Evolutionary conservation across 805 yeast species (phyloP), one percentile per base, ranked within the genome.

Genomic region (Candida dendrica): DNA sequence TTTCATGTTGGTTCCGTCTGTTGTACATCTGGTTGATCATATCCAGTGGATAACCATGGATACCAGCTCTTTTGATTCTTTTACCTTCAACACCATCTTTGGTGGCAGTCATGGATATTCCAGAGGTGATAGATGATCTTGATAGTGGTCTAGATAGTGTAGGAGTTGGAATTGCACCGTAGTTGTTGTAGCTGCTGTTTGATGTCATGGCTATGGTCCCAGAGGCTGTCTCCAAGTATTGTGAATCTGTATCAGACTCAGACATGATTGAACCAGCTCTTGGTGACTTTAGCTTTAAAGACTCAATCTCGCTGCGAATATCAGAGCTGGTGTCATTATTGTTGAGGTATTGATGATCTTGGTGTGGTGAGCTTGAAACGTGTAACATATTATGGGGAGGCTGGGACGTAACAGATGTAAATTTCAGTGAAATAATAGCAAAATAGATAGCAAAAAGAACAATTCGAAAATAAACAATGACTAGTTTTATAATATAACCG

Each of bases 31-130:
- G 52, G 37, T 63, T 61, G 36, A 67, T 56, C 42, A 66, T 47
- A 30, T 61, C 59, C 41, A 65, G 46, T 2, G 71, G 64, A 42
- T 66, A 66, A 6, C 60, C 64, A 5, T 71, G 69, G 18, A 65
- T 64, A 2, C 68, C 71, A 10, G 48, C 41, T 37, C 80, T 62
- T 50, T 70, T 77, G 36, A 76, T 64, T 38, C 74, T 61, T 45
- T 74, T 72, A 4, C 89, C 89, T 53, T 81, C 86, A 4, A 81
- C 59, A 0, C 89, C 88, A 56, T 82, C 88, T 50, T 82, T 81
- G 15, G 85, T 79, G 18, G 88, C 88, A 4, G 83, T 79, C 33
- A 81, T 79, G 0, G 87, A 80, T n/a, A 81, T 56, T 29, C 84
- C 81, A 1, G 86, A 79, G 0, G 84, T 77, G 16, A 74, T 72